A percentile compares a stretch with the other conserved stretches of the same genome.
Conservation (phyloP, 106 monocot species). For the Phalaenopsis equestris region DNA sequence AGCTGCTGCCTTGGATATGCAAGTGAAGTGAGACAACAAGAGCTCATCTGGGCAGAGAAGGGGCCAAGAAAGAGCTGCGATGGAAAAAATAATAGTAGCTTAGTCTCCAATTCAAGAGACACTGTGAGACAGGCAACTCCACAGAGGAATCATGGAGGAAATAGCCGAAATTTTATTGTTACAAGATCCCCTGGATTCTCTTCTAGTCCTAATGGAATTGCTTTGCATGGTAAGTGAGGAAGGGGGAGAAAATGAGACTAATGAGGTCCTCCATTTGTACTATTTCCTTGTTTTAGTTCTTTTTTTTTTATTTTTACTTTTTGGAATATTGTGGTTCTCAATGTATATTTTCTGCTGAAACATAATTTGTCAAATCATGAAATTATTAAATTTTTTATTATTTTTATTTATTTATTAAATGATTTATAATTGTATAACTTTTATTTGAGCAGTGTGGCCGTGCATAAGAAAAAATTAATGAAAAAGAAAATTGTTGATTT, state of each 20-base stretch:
- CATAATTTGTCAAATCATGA: too few relatives aligned
- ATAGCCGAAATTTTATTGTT: background rate
- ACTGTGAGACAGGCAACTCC: background rate
- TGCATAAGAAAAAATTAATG: too few relatives aligned
- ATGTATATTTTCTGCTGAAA: too few relatives aligned
- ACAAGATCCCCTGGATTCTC: background rate
- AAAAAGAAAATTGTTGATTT: too few relatives aligned
- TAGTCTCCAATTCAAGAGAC: conserved; percentile 10
- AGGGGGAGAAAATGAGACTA: background rate
- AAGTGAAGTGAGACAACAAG: conserved; percentile 25
- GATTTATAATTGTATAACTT: too few relatives aligned
- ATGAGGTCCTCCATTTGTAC: too few relatives aligned
- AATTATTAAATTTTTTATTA: too few relatives aligned
- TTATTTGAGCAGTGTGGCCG: too few relatives aligned
- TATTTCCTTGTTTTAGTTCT: too few relatives aligned
- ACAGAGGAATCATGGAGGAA: background rate
- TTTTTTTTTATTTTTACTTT: too few relatives aligned
- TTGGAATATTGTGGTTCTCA: too few relatives aligned
- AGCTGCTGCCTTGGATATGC: conserved; percentile 28
- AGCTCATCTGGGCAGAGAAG: conserved; percentile 62
- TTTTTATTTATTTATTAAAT: too few relatives aligned
- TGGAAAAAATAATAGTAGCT: conserved; percentile 2
- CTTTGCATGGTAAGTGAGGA: background rate
- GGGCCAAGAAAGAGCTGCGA: conserved; percentile 35
- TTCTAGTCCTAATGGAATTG: background rate